Evolutionary conservation across 805 yeast genomes (phyloP), one percentile per base, ranked within the genome.

Genomic region (Danielia oregonensis): DNA sequence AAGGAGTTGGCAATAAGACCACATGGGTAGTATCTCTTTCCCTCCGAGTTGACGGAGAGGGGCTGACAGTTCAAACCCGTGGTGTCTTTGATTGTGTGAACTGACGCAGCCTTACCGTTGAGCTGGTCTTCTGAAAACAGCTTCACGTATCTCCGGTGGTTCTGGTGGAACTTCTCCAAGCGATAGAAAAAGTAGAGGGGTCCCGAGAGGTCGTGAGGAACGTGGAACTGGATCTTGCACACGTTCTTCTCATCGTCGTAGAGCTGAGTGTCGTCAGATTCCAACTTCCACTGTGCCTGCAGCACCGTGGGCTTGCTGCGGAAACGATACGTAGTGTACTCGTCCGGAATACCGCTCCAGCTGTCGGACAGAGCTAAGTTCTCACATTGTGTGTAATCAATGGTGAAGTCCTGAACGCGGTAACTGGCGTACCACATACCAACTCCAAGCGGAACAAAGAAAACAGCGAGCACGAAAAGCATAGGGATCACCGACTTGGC

Each of bases 1-100:
- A 82, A 48, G 7, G 89, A 75, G 55, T 85, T 85, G 12, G 95
- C 93, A 52, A 85, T 84, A 40, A 85, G 65, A 1, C 95, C 95
- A 60, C 95, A 85, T 10, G 95, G 95, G 52, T 85, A 85, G 42
- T 72, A 72, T 33, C 64, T 72, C 58, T 61, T 74, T 11, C 81
- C 81, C 17, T 63, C 42, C 0, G 31, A 31, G 39, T 65, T 55
- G 1, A 45, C 33, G 6, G 65, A 54, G 38, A 68, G 58, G 10
- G 74, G 74, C 45, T 65, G 52, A 44, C 74, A 68, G 48, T 68
- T 68, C 41, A 63, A 66, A 3, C 74, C 74, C n/a, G 54, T 61
- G 5, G 70, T 60, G 44, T 66, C 50, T 40, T 64, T 65, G 35
- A 68, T 61, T 17, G 40, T 48, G 35, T 49, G 29, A 8, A 50